These are phyloP conservation scores for Desmodesmus armatus DNA, from an alignment of 139 green algal genomes.

Conservation along the genomic window DNA sequence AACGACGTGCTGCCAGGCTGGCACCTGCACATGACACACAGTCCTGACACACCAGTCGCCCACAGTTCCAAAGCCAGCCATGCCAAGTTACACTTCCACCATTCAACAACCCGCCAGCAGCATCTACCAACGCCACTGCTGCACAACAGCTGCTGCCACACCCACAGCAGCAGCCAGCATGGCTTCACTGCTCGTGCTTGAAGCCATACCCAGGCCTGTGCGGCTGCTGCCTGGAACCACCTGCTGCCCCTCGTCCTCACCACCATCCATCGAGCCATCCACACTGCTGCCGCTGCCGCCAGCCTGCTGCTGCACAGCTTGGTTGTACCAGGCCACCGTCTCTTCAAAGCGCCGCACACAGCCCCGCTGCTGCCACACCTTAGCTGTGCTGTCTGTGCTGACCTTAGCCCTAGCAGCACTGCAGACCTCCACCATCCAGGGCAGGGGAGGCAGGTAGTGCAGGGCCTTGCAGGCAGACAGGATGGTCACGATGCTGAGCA, in stretches of 20 bases:
- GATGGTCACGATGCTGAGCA: conserved; percentile 20
- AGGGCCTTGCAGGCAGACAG: background rate
- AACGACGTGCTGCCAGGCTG: too few relatives aligned
- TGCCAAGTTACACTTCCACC: too few relatives aligned
- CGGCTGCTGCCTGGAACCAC: background rate
- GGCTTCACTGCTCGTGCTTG: conserved; percentile 11
- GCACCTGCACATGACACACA: background rate
- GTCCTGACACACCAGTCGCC: too few relatives aligned
- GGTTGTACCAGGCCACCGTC: conserved; percentile 17
- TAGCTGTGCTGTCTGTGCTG: background rate
- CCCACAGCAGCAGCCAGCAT: conserved; percentile 33
- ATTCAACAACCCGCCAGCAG: too few relatives aligned
- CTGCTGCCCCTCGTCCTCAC: background rate
- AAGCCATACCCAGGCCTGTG: background rate
- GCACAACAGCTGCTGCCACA: conserved; percentile 24
- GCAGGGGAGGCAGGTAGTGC: conserved; percentile 24
- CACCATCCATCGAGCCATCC: background rate
- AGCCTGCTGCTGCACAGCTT: background rate
- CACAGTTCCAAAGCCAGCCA: too few relatives aligned
- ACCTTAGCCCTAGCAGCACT: conserved; percentile 1
- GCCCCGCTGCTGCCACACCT: background rate
- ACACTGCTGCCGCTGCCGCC: background rate
- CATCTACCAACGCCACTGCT: conserved; percentile 8
- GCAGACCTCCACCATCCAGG: conserved; percentile 22
- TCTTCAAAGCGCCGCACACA: conserved; percentile 25